Conservation (phyloP, 2,329 filamentous ascomycete genomes). For the Aspergillus tamarii region DNA sequence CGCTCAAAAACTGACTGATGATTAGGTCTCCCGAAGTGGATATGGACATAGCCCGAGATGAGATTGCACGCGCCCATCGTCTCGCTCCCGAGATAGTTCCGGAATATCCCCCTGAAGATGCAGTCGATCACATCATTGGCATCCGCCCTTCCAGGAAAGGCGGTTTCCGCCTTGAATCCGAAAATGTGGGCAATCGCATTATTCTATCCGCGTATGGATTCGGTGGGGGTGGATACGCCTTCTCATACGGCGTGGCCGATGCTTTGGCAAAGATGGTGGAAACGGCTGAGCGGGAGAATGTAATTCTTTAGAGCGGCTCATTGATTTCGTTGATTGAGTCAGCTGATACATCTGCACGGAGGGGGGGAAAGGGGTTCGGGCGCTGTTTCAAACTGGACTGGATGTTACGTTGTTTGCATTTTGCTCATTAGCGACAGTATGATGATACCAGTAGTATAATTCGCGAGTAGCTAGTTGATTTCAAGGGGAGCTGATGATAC, state of each 20-base stretch:
- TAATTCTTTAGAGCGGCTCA: slow-evolving; percentile 25
- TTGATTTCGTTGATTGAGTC: neutral
- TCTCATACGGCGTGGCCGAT: slow-evolving; percentile 42
- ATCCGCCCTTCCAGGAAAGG: slow-evolving; percentile 40
- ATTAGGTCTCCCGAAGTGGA: slow-evolving; percentile 39
- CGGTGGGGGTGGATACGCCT: slow-evolving; percentile 43
- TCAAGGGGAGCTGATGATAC: neutral
- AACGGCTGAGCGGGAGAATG: slow-evolving; percentile 33
- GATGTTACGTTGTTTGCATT: neutral
- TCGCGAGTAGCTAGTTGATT: neutral
- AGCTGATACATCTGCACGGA: neutral
- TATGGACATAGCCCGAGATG: slow-evolving; percentile 40
- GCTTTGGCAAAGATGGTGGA: slow-evolving; percentile 41
- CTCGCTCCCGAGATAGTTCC: slow-evolving; percentile 43
- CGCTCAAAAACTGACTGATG: neutral
- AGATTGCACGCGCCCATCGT: slow-evolving; percentile 42
- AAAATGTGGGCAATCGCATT: slow-evolving; percentile 28
- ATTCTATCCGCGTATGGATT: slow-evolving; percentile 43
- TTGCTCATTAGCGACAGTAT: slow-evolving; percentile 1
- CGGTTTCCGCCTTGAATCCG: slow-evolving; percentile 40
- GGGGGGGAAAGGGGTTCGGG: neutral
- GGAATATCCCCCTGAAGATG: slow-evolving; percentile 30
- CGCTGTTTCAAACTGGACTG: neutral
- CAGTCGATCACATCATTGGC: slow-evolving; percentile 39
- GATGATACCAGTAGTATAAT: neutral